These are phyloP conservation scores for Limonium bicolor DNA, from an alignment of 148 eudicot genomes.

Conservation along the genomic window DNA sequence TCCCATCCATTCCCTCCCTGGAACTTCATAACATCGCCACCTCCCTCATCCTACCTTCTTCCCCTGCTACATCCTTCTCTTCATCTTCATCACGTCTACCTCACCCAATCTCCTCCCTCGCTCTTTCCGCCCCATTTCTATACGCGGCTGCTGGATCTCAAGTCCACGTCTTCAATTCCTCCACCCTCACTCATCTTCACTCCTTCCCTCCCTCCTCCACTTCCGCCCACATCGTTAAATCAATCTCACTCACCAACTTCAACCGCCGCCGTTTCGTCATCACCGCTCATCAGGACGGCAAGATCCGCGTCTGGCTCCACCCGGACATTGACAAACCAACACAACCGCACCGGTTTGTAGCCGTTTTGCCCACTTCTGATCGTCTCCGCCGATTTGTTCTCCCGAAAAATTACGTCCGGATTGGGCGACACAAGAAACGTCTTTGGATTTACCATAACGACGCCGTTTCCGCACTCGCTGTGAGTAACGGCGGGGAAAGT, in stretches of 20 bases:
- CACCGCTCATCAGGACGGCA: constrained; percentile 66
- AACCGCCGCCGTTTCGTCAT: constrained; percentile 44
- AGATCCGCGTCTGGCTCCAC: constrained; percentile 55
- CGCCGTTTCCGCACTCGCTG: constrained; percentile 51
- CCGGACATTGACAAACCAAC: constrained; percentile 6
- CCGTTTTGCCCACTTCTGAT: constrained; percentile 55
- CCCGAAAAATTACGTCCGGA: constrained; percentile 50
- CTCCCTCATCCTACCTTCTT: neutral
- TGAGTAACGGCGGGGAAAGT: constrained; percentile 37
- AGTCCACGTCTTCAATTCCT: constrained; percentile 21
- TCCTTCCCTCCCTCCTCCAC: constrained; percentile 28
- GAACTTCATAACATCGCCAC: too few relatives aligned
- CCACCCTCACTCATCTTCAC: constrained; percentile 29
- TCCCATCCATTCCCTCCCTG: too few relatives aligned
- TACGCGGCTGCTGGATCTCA: constrained; percentile 7
- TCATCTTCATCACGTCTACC: constrained; percentile 22
- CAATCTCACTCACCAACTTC: constrained; percentile 12
- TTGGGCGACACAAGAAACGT: constrained; percentile 39
- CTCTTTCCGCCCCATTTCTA: constrained; percentile 17
- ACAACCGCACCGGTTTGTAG: constrained; percentile 22
- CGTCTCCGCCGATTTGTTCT: constrained; percentile 25
- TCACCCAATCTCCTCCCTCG: constrained; percentile 26
- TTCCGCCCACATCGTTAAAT: constrained; percentile 7
- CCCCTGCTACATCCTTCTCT: neutral
- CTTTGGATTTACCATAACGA: constrained; percentile 92